A percentile compares a stretch with the other conserved stretches of the same genome.
phyloP scores from a whole-genome alignment of 2,329 filamentous ascomycete genomes.

The Botrytis fragariae region DNA sequence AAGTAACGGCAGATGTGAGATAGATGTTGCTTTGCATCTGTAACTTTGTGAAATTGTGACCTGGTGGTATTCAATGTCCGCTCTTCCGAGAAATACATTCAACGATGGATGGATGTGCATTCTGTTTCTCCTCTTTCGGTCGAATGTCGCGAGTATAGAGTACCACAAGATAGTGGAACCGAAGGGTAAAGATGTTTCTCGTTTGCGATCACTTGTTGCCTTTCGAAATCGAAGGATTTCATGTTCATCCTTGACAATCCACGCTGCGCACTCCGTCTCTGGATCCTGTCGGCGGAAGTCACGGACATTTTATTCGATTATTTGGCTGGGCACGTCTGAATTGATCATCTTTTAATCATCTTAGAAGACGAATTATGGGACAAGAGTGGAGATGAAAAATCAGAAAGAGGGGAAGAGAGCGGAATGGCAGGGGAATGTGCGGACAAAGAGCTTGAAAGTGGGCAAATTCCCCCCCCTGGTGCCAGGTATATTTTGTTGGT shows the following conservation, averaged over 20 bases:
- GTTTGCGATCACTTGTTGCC: background rate
- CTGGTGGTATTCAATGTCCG: conserved; percentile 8
- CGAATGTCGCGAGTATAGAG: background rate
- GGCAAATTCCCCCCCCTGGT: conserved; percentile 3
- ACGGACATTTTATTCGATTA: conserved; percentile 14
- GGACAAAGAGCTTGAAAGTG: conserved; percentile 18
- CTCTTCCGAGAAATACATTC: conserved; percentile 9
- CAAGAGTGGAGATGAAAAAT: conserved; percentile 19
- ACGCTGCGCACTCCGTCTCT: background rate
- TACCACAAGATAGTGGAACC: conserved; percentile 7
- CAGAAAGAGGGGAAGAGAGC: conserved; percentile 5
- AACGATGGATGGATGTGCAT: conserved; percentile 5
- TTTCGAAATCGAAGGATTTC: background rate
- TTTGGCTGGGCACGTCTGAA: background rate
- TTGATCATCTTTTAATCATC: conserved; percentile 12
- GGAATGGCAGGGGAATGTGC: conserved; percentile 12
- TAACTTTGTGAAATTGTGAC: conserved; percentile 2
- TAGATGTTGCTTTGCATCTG: conserved; percentile 13
- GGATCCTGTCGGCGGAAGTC: conserved; percentile 8
- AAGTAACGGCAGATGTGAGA: conserved; percentile 7
- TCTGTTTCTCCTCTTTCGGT: conserved; percentile 12
- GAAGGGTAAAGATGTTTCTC: conserved; percentile 7
- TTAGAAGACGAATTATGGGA: conserved; percentile 21
- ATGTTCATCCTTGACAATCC: background rate
- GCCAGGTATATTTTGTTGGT: conserved; percentile 9